Percentiles rank a stretch among this genome's conserved stretches.
Conservation (phyloP, 2,329 filamentous ascomycete species). For the Stachybotrys chlorohalonatus region DNA sequence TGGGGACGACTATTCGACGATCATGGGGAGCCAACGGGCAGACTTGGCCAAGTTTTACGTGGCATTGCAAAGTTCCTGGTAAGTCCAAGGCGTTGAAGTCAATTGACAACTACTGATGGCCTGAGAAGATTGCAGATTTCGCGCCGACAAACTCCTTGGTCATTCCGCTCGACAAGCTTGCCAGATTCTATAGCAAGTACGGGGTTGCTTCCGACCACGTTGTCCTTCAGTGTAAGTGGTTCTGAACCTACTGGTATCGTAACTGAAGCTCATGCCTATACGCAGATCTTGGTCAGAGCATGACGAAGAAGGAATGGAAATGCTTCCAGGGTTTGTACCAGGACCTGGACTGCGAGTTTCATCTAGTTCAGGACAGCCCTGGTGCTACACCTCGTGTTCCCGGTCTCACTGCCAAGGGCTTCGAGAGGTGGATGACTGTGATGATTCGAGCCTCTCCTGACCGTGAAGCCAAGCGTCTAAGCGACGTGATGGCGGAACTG, state of each 20-base stretch:
- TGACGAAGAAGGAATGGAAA: conserved; percentile 4
- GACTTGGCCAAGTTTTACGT: conserved; percentile 61
- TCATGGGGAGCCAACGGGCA: conserved; percentile 55
- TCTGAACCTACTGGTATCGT: not conserved
- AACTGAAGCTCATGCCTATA: not conserved
- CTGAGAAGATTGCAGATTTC: conserved; percentile 19
- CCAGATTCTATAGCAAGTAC: conserved; percentile 62
- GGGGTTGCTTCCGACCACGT: conserved; percentile 56
- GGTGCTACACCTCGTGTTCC: conserved; percentile 50
- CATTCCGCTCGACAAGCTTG: conserved; percentile 67
- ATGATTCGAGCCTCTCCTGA: conserved; percentile 71
- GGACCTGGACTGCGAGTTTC: conserved; percentile 48
- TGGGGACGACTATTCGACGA: conserved; percentile 71
- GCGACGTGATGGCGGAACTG: conserved; percentile 58
- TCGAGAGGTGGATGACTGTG: conserved; percentile 61
- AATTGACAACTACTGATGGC: not conserved
- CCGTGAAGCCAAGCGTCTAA: conserved; percentile 61
- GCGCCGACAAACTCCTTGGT: conserved; percentile 41
- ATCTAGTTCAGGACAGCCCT: conserved; percentile 48
- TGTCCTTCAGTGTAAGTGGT: conserved; percentile 52
- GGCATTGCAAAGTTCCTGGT: conserved; percentile 70
- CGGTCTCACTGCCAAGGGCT: conserved; percentile 57
- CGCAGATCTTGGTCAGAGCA: not conserved
- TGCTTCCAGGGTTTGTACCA: conserved; percentile 41
- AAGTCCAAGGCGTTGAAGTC: conserved; percentile 6